Evolutionary conservation across 2,329 filamentous ascomycete genomes (phyloP), one percentile per base, ranked within the genome.

Genomic region (Aspergillus floridensis): DNA sequence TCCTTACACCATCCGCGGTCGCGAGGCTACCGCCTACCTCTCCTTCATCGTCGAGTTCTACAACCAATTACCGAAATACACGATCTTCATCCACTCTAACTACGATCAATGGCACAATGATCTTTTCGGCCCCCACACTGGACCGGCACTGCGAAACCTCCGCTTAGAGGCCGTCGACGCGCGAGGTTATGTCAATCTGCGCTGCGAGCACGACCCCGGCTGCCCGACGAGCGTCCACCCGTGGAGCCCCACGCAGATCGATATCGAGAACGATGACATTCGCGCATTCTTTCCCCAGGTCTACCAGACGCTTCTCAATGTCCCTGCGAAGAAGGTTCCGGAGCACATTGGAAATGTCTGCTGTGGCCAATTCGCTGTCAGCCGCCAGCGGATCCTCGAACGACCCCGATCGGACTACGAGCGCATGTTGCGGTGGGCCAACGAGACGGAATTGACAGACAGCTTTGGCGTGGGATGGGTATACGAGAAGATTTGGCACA

Each of bases 21-120:
- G 86, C 66, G 86, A 88, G 72, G 85, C 83, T 35, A 82, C 85
- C 74, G 80, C 85, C 7, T 88, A 88, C 68, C 77, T 87, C 41
- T 83, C 80, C 44, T 87, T 85, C 71, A 80, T 88, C 66, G 81
- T 86, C 66, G 84, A 86, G 68, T 80, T 83, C 70, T 88, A 88
- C 73, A 79, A 87, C 62, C 66, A 77, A 3, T 78, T 88, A 4
- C 80, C 84, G 2, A 84, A 86, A 56, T 78, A 87, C 61, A 77
- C 78, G 32, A 81, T 88, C 63, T 86, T 89, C 73, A 81, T 86
- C 71, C 86, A 88, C 68, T 80, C 82, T 12, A 82, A 87, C 59
- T 79, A 82, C 22, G 76, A 75, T 53, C 77, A 82, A 50, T 85
- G 83, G 83, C 83, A 86, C 70, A 86, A 85, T 66, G 82, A 85